Evolutionary conservation across 768 basidiomycete genomes (phyloP).

Genomic region (Lanmaoa rubissima): DNA sequence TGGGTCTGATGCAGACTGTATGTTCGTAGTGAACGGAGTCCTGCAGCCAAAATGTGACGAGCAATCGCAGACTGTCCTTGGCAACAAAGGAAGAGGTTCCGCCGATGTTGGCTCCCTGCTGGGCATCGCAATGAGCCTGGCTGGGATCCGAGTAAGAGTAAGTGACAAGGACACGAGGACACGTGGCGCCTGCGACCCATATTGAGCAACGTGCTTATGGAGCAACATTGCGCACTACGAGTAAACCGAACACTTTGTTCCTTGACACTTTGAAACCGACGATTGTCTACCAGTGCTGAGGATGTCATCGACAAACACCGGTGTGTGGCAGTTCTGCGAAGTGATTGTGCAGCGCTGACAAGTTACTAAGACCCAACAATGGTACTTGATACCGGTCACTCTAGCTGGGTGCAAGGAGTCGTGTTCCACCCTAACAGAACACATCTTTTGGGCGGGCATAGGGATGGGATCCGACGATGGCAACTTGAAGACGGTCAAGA

Average conservation of each 20-base stretch:
- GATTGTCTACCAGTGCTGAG: background rate
- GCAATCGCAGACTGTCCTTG: background rate
- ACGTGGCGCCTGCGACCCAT: background rate
- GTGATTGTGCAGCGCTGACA: background rate
- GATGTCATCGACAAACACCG: background rate
- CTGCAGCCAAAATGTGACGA: background rate
- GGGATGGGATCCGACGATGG: background rate
- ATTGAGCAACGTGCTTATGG: no score
- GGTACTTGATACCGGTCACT: background rate
- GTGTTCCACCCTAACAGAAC: conserved; percentile 1
- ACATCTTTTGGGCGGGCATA: background rate
- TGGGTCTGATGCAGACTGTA: no score
- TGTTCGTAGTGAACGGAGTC: background rate
- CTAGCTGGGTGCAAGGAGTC: background rate
- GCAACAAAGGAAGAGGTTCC: no score
- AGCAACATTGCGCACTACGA: no score
- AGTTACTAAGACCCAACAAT: background rate
- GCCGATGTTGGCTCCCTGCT: no score
- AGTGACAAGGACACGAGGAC: background rate
- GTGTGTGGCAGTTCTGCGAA: background rate
- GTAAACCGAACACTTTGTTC: background rate
- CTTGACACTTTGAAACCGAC: background rate
- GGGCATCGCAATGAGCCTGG: background rate
- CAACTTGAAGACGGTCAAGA: background rate
- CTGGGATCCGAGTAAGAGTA: background rate